Base-by-base conservation (phyloP, 2,329 filamentous ascomycete genomes). In the Geosmithia flava region DNA sequence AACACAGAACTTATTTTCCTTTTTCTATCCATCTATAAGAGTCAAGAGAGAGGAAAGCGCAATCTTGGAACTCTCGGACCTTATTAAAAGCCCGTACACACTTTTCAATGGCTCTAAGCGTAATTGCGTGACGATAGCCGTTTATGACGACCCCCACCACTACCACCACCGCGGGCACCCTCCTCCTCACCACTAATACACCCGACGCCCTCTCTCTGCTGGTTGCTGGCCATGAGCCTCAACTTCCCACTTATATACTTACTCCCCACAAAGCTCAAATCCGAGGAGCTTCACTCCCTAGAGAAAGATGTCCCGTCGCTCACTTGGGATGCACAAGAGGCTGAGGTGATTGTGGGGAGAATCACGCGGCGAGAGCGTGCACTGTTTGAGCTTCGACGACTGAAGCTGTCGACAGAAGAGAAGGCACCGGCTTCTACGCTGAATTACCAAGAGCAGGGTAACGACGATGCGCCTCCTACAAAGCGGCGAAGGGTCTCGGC, bases 281-380 rank as follows among this genome's bases (percentile, higher is more conserved):
- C 76, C 1, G 74, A 81, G 7, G 76, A 84, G 52, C 68, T 86
- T 10, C 76, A 81, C 46, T 63, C 72, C 30, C 61, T 87, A 15
- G 83, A 89, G 59, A 75, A 80, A 23, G 72, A 72, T 20, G 75
- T 94, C 10, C 69, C 74, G 3, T 74, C 72, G 0, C 60, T 93
- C 47, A 90, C 87, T 0, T 82, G 83, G 50, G 78, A 91, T 60
- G 69, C 84, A 47, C 69, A 71, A 15, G 84, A 91, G 62, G 88
- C 88, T 1, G 71, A 76, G 4, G 63, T 96, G 3, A 71, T 95
- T 2, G 61, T 97, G 29, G 88, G 85, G 2, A 87, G 81, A 54
- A 74, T 95, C 33, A 72, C 72, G 1, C 82, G 78, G 48, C 81
- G 78, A 53, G 75, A 80, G 56, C 76, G 91, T 17, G 87, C 87